phyloP scores from a whole-genome alignment of 148 eudicot genomes.

The Pouteria glomerata region DNA sequence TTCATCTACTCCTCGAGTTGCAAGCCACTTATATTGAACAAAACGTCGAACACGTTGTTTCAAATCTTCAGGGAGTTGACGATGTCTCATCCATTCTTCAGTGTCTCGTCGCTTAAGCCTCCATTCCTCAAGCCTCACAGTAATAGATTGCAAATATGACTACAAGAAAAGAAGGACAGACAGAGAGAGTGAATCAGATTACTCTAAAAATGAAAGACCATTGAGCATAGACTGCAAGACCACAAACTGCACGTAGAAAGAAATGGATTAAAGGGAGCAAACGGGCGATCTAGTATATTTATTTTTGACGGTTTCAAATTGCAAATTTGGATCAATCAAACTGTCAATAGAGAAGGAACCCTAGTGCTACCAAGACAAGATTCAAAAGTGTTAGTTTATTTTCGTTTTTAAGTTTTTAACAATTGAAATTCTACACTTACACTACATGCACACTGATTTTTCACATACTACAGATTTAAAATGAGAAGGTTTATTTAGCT shows the following conservation, averaged over 20 bases:
- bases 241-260: neutral
- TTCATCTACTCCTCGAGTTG: conserved; percentile 82
- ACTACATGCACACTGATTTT: too few relatives aligned
- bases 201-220: neutral
- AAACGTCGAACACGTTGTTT: conserved; percentile 64
- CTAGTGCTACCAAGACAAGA: too few relatives aligned
- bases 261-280: neutral
- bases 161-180: conserved; percentile 15
- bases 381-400: too few relatives aligned
- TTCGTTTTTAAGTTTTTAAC: too few relatives aligned
- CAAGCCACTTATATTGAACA: conserved; percentile 85
- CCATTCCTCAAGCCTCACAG: conserved; percentile 83
- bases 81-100: conserved; percentile 86
- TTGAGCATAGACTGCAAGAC: neutral
- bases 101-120: conserved; percentile 81
- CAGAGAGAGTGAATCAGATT: neutral
- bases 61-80: conserved; percentile 80
- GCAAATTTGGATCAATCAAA: too few relatives aligned
- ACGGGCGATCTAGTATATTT: neutral
- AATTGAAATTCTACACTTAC: too few relatives aligned
- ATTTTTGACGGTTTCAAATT: too few relatives aligned
- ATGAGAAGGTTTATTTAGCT: too few relatives aligned
- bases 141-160: conserved; percentile 84
- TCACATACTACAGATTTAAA: too few relatives aligned
- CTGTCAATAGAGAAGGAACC: too few relatives aligned